Base-by-base conservation (phyloP, 306 rosid genomes). In the Gastrolobium villosum region DNA sequence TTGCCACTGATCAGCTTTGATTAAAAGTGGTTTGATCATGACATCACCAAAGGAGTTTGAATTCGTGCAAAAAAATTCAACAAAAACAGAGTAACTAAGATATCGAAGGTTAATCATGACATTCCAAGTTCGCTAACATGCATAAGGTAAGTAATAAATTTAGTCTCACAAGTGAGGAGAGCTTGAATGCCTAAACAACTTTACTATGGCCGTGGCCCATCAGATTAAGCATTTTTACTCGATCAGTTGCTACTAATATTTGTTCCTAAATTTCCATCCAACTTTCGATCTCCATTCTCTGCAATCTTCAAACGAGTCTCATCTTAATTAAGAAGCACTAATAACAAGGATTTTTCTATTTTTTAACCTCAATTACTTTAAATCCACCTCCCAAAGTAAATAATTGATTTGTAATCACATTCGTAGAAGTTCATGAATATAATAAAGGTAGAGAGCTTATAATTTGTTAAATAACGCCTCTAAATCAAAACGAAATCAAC, bases 61-160 rank as follows among this genome's bases (percentile, higher is more conserved):
- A 67, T 72, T 37, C 10, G 44, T 73, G 14, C 31, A 35, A 14
- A 30, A 77, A n/a, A 52, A 39, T 15, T 63, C 64, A 72, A 70
- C 30, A 45, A 13, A 54, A 31, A 45, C 2, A 48, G 48, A 35
- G 15, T 31, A 36, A n/a, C 67, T 15, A 67, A 10, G 61, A 70
- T 15, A 36, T 40, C 4, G 31, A n/a, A n/a, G 2, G 28, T 50
- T 50, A 26, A 59, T 72, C n/a, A 5, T 35, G 45, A 69, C 28
- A 76, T 76, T 61, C 66, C 30, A 61, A 50, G 53, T 61, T 70
- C 34, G 43, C 63, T 30, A 52, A 36, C 64, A 70, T 15, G 32
- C 32, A 45, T 50, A 52, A 34, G 60, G 52, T 37, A 37, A 57
- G 20, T 62, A 41, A 10, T 43, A 62, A 31, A 69, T 69, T 76